Base-by-base conservation (phyloP, 163 green algal genomes). In the Scenedesmus sp. region DNA sequence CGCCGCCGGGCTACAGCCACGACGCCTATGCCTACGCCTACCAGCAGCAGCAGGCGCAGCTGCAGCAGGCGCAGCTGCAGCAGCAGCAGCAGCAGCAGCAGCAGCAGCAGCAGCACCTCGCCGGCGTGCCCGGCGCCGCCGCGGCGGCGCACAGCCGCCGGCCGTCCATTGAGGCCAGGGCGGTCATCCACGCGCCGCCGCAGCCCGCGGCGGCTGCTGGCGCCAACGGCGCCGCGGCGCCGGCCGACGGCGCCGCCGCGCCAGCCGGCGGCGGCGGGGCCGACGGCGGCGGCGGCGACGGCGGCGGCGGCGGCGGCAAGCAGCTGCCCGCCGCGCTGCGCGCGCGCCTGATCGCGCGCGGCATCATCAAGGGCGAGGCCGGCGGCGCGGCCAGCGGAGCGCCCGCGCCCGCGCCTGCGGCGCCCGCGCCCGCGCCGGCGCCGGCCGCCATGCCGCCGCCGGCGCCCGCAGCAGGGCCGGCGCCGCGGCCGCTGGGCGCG, bases 271-370 rank as follows among this genome's bases (percentile, higher is more conserved):
- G 36, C 42, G 24, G 17, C 69, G 45, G 70, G 62, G 39, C 47
- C 48, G 11, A 47, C 39, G 10, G 10, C 7, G 7, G 10, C 7
- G 39, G 7, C 39, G 26, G 36, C 39, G 47, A 31, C 45, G 66
- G 18, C 26, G 57, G 36, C 7, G 63, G n/a, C 17, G 28, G 11
- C 29, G 62, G 39, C 26, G 6, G 18, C 33, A 81, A 71, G 73
- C 5, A 87, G 22, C 86, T 96, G 24, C 92, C 92, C 6, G 80
- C 91, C 1, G 86, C 88, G 22, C 84, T 96, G 34, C 71, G 71
- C 4, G 87, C 86, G 0, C 80, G 92, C 3, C 88, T 96, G 17
- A 80, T 83, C 13, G 87, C 83, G 0, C 66, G 88, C 1, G 92
- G 92, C 58, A 90, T 96, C 22, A 28, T 96, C 18, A 80, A 86